Conservation (phyloP, 2,329 filamentous ascomycete species). For the Cryphonectria carpinicola region DNA sequence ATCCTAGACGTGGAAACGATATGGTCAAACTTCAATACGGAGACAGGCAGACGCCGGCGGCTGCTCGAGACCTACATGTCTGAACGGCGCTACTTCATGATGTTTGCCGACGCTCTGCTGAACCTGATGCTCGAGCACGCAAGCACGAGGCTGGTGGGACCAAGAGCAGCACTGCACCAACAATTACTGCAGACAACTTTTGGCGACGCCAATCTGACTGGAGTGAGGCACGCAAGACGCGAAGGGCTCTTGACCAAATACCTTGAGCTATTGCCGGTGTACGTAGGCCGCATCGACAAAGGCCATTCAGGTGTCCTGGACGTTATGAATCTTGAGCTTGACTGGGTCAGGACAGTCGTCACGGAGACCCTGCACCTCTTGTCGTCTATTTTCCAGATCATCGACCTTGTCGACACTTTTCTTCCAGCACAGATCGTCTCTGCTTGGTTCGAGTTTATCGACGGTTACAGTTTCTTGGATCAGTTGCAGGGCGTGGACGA, state of each 20-base stretch:
- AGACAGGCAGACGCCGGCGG: conserved; percentile 66
- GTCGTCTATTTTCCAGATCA: conserved; percentile 72
- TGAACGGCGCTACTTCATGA: conserved; percentile 71
- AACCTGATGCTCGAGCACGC: conserved; percentile 52
- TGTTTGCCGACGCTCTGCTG: conserved; percentile 61
- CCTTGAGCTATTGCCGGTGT: conserved; percentile 49
- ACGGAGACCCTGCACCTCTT: conserved; percentile 75
- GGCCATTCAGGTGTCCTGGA: conserved; percentile 55
- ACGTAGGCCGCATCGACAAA: conserved; percentile 53
- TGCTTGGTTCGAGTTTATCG: conserved; percentile 77
- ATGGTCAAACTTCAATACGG: conserved; percentile 63
- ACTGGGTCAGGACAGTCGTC: conserved; percentile 66
- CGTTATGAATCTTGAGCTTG: conserved; percentile 53
- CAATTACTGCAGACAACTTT: conserved; percentile 33
- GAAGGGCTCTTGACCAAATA: conserved; percentile 54
- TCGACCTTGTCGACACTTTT: conserved; percentile 63
- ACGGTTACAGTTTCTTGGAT: conserved; percentile 70
- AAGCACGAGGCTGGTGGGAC: conserved; percentile 29
- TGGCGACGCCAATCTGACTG: conserved; percentile 10
- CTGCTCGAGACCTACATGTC: conserved; percentile 72
- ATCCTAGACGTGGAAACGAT: conserved; percentile 58
- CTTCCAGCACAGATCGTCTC: conserved; percentile 62
- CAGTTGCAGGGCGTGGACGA: conserved; percentile 59
- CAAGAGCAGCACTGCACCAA: conserved; percentile 28
- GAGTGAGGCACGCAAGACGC: conserved; percentile 23